phyloP scores from a whole-genome alignment of 345 rosid genomes.

The Populus tremula region DNA sequence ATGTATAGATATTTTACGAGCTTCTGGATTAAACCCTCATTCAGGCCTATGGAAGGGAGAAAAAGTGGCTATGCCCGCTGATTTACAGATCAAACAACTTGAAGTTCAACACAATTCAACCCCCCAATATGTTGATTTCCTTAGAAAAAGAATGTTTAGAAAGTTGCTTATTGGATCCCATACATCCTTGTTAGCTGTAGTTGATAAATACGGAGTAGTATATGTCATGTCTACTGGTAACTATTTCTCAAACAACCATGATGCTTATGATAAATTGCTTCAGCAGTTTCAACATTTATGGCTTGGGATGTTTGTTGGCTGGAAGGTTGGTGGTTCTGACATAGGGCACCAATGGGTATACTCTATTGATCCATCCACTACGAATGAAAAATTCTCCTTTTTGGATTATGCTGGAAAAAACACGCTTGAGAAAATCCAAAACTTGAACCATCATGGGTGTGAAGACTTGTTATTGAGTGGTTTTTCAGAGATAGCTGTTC shows the following conservation, averaged over 20 bases:
- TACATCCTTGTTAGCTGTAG: constrained; percentile 70
- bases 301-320: constrained; percentile 63
- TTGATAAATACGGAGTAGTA: constrained; percentile 68
- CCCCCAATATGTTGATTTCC: constrained; percentile 23
- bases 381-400: constrained; percentile 19
- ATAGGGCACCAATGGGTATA: constrained; percentile 49
- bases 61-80: constrained; percentile 26
- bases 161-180: constrained; percentile 65
- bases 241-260: constrained; percentile 41
- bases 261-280: constrained; percentile 36
- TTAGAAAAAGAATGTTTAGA: constrained; percentile 56
- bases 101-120: constrained; percentile 31
- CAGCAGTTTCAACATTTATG: constrained; percentile 54
- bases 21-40: constrained; percentile 43
- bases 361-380: constrained; percentile 26
- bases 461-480: constrained; percentile 44
- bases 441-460: constrained; percentile 27
- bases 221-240: constrained; percentile 57
- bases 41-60: constrained; percentile 31
- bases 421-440: constrained; percentile 26
- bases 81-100: constrained; percentile 25
- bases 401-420: constrained; percentile 21
- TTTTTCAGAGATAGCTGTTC: constrained; percentile 38
- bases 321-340: constrained; percentile 68
- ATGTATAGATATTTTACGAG: constrained; percentile 51